Evolutionary conservation across 768 basidiomycete species (phyloP).

Genomic region (Collybiopsis confluens): DNA sequence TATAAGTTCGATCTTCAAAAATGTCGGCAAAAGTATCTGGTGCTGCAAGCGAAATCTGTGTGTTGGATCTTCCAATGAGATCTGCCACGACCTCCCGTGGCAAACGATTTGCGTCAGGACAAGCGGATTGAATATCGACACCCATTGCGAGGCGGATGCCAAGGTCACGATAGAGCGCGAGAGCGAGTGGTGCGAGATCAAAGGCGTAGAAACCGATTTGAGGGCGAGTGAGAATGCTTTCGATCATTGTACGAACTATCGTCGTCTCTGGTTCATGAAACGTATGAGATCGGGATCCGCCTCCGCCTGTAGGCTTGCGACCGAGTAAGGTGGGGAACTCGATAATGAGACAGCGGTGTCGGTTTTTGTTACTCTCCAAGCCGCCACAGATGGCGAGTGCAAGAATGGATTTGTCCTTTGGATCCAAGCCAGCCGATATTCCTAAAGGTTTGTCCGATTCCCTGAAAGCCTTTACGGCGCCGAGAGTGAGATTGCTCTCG

Average conservation of each 20-base stretch:
- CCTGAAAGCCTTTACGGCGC: background rate
- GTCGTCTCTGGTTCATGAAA: background rate
- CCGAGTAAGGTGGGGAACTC: conserved; percentile 24
- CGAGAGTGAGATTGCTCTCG: background rate
- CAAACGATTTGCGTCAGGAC: conserved; percentile 30
- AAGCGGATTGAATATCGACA: conserved; percentile 57
- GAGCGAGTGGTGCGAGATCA: conserved; percentile 45
- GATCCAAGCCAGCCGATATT: conserved; percentile 44
- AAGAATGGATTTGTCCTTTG: conserved; percentile 33
- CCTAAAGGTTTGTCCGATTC: conserved; percentile 31
- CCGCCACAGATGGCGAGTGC: conserved; percentile 44
- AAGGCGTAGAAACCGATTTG: conserved; percentile 44
- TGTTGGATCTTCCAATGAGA: conserved; percentile 30
- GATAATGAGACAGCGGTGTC: conserved; percentile 28
- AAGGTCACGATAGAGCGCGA: conserved; percentile 42
- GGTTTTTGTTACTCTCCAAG: background rate
- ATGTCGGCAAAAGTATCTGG: conserved; percentile 28
- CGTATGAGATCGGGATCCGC: conserved; percentile 15
- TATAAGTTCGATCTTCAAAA: conserved; percentile 33
- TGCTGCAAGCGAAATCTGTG: conserved; percentile 25
- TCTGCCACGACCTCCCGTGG: conserved; percentile 38
- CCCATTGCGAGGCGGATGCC: conserved; percentile 40
- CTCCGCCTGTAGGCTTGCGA: conserved; percentile 13
- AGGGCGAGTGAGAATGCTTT: conserved; percentile 40
- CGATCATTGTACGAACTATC: conserved; percentile 11